Base-by-base conservation (phyloP, 345 rosid species). In the Populus simonii region DNA sequence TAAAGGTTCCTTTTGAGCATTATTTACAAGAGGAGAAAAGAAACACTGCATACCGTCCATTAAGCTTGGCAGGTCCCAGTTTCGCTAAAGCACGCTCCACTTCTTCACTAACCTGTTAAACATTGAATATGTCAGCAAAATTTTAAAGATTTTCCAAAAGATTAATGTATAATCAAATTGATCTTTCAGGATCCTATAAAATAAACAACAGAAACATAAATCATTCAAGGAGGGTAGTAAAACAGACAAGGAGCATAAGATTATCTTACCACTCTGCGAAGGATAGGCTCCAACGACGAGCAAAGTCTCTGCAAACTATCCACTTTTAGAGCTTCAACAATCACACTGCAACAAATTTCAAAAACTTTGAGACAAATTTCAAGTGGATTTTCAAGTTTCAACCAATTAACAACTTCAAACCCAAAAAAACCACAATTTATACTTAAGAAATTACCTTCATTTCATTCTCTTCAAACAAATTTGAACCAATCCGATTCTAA, bases 281-380 rank as follows among this genome's bases (percentile, higher is more conserved):
- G 79, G 74, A 82, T 74, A 70, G 84, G 84, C 79, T 82, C 84
- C 66, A 82, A 59, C 1, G 81, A 82, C 3, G 84, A 78, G 79
- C 84, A 82, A 65, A 82, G 81, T 43, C 79, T 82, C 79, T 82
- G 84, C 79, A 82, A 71, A 66, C 79, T 78, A 75, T 82, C 84
- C 39, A 74, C 84, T 70, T 78, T 82, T 16, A 82, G 73, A 66
- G 84, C 84, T 78, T 82, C 84, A 63, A 82, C 81, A 45, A 82
- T 82, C 70, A 82, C 84, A 55, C 84, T 82, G 78, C 81, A 82
- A 49, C 55, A 55, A 35, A 39, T 55, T 57, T 23, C 62, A 33
- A 23, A 66, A 65, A 51, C 62, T 49, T 49, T 16, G 5, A 17
- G 55, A 49, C 20, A 49, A 49, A 49, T 49, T 49, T 49, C 55